Conservation (phyloP, 225 moss, liverwort and hornwort genomes). For the Straminergon stramineum region DNA sequence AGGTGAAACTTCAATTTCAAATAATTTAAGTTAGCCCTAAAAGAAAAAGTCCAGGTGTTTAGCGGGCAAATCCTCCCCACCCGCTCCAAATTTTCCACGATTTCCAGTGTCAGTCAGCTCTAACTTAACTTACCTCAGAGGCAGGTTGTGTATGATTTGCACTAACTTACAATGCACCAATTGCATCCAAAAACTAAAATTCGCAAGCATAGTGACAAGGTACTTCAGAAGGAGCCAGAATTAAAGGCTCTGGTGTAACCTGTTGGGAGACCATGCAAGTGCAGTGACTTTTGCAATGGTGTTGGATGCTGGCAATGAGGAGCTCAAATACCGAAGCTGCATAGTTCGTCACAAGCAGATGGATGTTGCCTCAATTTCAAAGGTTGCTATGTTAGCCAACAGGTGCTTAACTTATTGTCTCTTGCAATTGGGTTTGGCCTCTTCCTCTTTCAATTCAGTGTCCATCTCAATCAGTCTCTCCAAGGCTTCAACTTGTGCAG, state of each 20-base stretch:
- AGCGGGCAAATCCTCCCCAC: not conserved
- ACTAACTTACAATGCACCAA: not conserved
- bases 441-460: not conserved
- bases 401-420: not conserved
- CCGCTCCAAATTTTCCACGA: too few relatives aligned
- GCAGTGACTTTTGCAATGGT: constrained; percentile 87
- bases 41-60: not conserved
- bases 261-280: constrained; percentile 86
- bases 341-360: not conserved
- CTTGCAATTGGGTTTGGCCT: not conserved
- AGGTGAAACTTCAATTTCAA: not conserved
- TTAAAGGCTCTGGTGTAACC: constrained; percentile 20
- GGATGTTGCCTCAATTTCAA: not conserved
- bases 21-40: too few relatives aligned
- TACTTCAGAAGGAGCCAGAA: not conserved
- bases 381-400: not conserved
- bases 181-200: not conserved
- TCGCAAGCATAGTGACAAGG: not conserved
- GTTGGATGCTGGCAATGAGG: constrained; percentile 52
- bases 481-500: not conserved
- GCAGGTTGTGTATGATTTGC: not conserved
- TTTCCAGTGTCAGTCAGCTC: not conserved
- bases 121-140: too few relatives aligned
- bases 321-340: constrained; percentile 70
- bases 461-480: not conserved